Percentiles rank a stretch among this genome's conserved stretches.
These are phyloP conservation scores for Flaveria bidentis DNA, from an alignment of 129 eudicot genomes.

Conservation along the genomic window DNA sequence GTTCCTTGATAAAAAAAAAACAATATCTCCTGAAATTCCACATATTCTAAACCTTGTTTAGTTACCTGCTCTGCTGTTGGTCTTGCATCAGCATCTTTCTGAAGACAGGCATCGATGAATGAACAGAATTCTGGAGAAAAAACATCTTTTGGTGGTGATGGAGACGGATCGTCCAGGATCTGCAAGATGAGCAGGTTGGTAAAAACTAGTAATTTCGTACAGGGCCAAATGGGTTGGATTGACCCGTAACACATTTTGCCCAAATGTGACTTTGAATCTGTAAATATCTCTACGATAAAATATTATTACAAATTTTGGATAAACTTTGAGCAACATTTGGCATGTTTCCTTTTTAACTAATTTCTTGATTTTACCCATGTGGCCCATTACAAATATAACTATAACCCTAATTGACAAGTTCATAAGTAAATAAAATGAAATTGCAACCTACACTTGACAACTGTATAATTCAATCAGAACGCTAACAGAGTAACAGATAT, in stretches of 20 bases:
- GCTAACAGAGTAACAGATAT: constrained; percentile 2
- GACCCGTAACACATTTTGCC: neutral
- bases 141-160: constrained; percentile 62
- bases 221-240: neutral
- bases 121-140: constrained; percentile 92
- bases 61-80: constrained; percentile 96
- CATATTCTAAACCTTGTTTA: constrained; percentile 19
- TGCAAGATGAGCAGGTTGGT: constrained; percentile 28
- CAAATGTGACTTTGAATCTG: neutral
- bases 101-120: constrained; percentile 84
- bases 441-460: neutral
- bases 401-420: neutral
- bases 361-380: constrained; percentile 2
- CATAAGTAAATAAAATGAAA: neutral
- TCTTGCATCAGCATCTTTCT: constrained; percentile 86
- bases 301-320: neutral
- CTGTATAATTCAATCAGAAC: neutral
- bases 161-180: constrained; percentile 97
- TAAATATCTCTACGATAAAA: neutral
- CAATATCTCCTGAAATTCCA: neutral
- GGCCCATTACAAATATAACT: neutral
- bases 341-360: neutral
- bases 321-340: neutral
- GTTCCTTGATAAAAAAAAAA: constrained; percentile 3
- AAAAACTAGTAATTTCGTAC: neutral